Conservation (phyloP, 2,329 filamentous ascomycete genomes). For the Aureobasidium sp. region DNA sequence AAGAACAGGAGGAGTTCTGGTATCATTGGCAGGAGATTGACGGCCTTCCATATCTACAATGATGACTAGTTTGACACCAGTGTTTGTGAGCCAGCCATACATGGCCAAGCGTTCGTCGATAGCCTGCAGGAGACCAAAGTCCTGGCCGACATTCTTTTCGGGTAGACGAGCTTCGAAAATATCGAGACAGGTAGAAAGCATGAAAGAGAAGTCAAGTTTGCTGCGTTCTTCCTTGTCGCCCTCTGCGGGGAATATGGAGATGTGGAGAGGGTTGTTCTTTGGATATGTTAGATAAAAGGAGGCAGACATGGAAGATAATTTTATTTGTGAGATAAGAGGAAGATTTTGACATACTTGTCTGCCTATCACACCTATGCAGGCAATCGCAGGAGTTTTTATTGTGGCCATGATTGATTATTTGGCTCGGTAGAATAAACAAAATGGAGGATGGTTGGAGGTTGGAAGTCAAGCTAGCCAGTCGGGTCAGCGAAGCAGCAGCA, state of each 20-base stretch:
- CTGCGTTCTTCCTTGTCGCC: conserved; percentile 51
- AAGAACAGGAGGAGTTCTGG: conserved; percentile 38
- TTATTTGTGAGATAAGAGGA: neutral
- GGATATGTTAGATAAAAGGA: neutral
- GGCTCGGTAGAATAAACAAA: neutral
- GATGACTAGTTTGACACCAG: conserved; percentile 81
- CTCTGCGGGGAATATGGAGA: conserved; percentile 73
- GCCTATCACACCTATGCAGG: conserved; percentile 88
- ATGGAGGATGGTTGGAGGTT: neutral
- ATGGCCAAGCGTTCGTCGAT: conserved; percentile 87
- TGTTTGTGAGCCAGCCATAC: conserved; percentile 96
- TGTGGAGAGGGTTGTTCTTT: conserved; percentile 93
- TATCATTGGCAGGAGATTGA: conserved; percentile 19
- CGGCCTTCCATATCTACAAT: conserved; percentile 85
- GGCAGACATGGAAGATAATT: neutral
- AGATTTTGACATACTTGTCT: conserved; percentile 59
- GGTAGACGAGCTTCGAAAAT: conserved; percentile 82
- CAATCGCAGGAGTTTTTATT: conserved; percentile 61
- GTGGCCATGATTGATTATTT: conserved; percentile 4
- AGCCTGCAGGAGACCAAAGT: conserved; percentile 85
- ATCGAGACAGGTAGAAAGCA: conserved; percentile 85
- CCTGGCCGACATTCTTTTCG: conserved; percentile 65
- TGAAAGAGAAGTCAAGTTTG: conserved; percentile 81
- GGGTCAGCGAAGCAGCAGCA: neutral
- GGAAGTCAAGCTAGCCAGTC: neutral